Evolutionary conservation across 441 rosid genomes (phyloP).

Genomic region (Viola pubescens): DNA sequence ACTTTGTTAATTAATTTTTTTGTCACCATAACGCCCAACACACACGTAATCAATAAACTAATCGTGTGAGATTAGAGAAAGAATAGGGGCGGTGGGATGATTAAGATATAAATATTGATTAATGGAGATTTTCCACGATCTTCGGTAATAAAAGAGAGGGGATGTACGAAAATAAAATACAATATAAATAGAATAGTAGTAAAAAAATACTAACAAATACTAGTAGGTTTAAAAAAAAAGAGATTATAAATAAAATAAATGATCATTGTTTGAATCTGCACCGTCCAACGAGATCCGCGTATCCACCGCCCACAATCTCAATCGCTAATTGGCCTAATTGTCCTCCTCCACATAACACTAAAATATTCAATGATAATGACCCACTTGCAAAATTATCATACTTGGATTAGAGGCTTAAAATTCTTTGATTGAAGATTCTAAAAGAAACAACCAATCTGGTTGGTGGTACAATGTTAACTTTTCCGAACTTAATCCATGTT

Average conservation of each 20-base stretch:
- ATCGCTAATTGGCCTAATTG: neutral
- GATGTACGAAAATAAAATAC: too few relatives aligned
- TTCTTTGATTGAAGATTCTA: neutral
- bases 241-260: neutral
- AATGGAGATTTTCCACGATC: slow-evolving; percentile 24
- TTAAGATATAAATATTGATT: slow-evolving; percentile 6
- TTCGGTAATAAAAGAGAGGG: slow-evolving; percentile 4
- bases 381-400: neutral
- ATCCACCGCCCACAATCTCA: slow-evolving; percentile 28
- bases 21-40: slow-evolving; percentile 24
- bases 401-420: neutral
- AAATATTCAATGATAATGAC: neutral
- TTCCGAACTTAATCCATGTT: too few relatives aligned
- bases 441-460: neutral
- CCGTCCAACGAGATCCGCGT: slow-evolving; percentile 37
- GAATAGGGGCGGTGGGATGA: slow-evolving; percentile 22
- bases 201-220: neutral
- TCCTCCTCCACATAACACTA: neutral
- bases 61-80: neutral
- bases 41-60: neutral
- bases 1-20: neutral
- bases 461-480: neutral
- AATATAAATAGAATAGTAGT: neutral
- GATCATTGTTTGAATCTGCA: slow-evolving; percentile 14
- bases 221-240: neutral